phyloP scores from a whole-genome alignment of 768 basidiomycete species.

The Kockovaella imperatae region DNA sequence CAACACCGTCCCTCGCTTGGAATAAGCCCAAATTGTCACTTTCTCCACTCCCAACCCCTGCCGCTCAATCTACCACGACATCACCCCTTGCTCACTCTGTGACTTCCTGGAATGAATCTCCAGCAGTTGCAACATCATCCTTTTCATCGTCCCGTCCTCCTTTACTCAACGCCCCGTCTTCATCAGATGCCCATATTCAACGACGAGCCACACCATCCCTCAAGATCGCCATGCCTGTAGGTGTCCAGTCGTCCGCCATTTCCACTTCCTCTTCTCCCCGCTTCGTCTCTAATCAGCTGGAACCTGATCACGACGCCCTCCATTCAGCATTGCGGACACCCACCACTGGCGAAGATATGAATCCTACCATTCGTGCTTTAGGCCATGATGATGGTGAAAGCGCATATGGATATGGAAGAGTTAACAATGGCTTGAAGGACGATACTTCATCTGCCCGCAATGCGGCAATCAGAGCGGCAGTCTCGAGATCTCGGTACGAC shows the following conservation, averaged over 20 bases:
- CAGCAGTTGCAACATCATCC: not conserved
- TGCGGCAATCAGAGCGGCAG: slow-evolving; percentile 23
- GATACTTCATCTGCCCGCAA: slow-evolving; percentile 28
- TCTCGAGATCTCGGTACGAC: slow-evolving; percentile 23
- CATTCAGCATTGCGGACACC: slow-evolving; percentile 20
- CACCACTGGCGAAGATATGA: slow-evolving; percentile 24
- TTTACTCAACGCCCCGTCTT: slow-evolving; percentile 21
- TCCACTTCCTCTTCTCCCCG: not conserved
- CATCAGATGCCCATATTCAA: not conserved
- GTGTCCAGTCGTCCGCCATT: not conserved
- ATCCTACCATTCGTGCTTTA: slow-evolving; percentile 25
- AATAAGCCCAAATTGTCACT: slow-evolving; percentile 33
- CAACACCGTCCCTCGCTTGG: slow-evolving; percentile 13
- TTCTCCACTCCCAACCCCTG: slow-evolving; percentile 19
- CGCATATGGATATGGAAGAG: slow-evolving; percentile 28
- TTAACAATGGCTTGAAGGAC: slow-evolving; percentile 13
- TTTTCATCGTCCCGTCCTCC: slow-evolving; percentile 11
- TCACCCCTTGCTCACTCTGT: not conserved
- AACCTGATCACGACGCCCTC: slow-evolving; percentile 6
- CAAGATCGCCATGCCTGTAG: slow-evolving; percentile 2
- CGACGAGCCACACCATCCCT: slow-evolving; percentile 7
- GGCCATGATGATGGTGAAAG: slow-evolving; percentile 31
- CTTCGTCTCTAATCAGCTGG: too few relatives aligned
- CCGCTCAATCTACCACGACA: too few relatives aligned
- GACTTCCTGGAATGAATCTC: not conserved